A percentile compares a stretch with the other conserved stretches of the same genome.
phyloP scores from a whole-genome alignment of 495 filamentous ascomycete genomes.

The Aspergillus heteromorphus region DNA sequence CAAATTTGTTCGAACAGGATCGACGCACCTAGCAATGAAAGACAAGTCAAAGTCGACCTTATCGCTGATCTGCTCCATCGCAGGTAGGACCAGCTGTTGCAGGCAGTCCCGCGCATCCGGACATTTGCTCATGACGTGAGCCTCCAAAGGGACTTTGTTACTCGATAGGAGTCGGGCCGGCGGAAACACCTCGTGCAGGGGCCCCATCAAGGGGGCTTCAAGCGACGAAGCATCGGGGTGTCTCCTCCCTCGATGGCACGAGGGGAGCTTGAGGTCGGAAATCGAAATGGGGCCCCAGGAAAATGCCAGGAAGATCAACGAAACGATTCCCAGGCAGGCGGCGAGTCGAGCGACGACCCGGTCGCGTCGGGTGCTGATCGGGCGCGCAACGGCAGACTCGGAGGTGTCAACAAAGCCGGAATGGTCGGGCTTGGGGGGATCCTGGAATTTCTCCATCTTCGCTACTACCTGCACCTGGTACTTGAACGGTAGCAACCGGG shows the following conservation, averaged over 20 bases:
- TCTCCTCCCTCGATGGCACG: slow-evolving; percentile 6
- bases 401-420: slow-evolving; percentile 1
- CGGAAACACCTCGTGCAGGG: not conserved
- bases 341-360: slow-evolving; percentile 11
- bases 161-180: not conserved
- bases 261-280: slow-evolving; percentile 2
- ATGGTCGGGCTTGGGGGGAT: not conserved
- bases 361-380: slow-evolving; percentile 13
- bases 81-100: slow-evolving; percentile 71
- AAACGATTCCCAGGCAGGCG: slow-evolving; percentile 17
- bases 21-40: slow-evolving; percentile 73
- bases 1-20: not conserved
- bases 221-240: not conserved
- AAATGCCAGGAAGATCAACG: slow-evolving; percentile 18
- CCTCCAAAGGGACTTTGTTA: slow-evolving; percentile 69
- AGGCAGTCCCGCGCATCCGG: slow-evolving; percentile 82
- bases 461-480: not conserved
- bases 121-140: slow-evolving; percentile 94
- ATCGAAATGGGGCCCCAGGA: slow-evolving; percentile 10
- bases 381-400: not conserved
- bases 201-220: not conserved
- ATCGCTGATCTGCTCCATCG: slow-evolving; percentile 72
- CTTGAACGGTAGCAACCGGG: not conserved
- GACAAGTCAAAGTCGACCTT: slow-evolving; percentile 90
- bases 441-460: slow-evolving; percentile 12